These are phyloP conservation scores for Nannizzia gypsea DNA, from an alignment of 2,329 filamentous ascomycete species.

Conservation along the genomic window DNA sequence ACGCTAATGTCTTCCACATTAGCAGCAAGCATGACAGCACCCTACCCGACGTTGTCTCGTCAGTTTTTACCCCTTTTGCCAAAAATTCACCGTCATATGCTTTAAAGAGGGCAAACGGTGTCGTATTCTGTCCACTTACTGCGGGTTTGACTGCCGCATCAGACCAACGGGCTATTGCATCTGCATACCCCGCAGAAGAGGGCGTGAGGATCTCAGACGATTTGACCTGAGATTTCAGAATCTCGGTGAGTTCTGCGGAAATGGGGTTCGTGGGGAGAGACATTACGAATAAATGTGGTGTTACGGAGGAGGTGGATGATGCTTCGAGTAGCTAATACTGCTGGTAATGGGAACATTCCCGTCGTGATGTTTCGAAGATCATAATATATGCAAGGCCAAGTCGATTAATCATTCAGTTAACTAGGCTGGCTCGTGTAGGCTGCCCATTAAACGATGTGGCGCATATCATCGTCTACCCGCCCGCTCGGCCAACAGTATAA, in stretches of 20 bases:
- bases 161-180: slow-evolving; percentile 17
- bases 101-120: neutral
- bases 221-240: slow-evolving; percentile 5
- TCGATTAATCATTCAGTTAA: no score
- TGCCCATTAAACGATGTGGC: no score
- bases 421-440: no score
- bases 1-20: slow-evolving; percentile 31
- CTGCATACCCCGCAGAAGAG: slow-evolving; percentile 13
- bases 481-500: no score
- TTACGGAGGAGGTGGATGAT: neutral
- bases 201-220: slow-evolving; percentile 13
- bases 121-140: slow-evolving; percentile 7
- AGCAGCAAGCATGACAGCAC: slow-evolving; percentile 32
- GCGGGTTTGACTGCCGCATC: slow-evolving; percentile 16
- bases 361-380: no score
- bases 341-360: neutral
- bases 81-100: neutral
- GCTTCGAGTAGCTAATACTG: neutral
- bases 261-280: neutral
- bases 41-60: slow-evolving; percentile 20
- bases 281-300: neutral
- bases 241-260: slow-evolving; percentile 15
- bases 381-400: no score
- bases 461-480: no score
- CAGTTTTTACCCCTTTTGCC: neutral